phyloP scores from a whole-genome alignment of 257 asterid species.

The Primulina tabacum region DNA sequence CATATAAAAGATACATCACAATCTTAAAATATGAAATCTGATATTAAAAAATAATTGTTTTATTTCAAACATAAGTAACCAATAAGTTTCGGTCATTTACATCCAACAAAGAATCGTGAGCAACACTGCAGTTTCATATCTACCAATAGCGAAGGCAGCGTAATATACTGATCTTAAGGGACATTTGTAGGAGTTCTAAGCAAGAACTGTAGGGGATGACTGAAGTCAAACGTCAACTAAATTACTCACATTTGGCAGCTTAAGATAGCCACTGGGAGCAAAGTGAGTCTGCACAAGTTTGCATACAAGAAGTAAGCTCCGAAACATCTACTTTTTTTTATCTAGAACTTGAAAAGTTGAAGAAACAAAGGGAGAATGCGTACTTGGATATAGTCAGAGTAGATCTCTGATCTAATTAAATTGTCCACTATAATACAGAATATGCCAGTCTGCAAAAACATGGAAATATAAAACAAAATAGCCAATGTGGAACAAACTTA shows the following conservation, averaged over 20 bases:
- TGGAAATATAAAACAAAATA: constrained; percentile 10
- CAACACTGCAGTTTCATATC: neutral
- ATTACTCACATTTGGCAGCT: constrained; percentile 82
- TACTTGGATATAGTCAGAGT: constrained; percentile 85
- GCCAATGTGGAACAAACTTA: neutral
- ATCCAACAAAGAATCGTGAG: neutral
- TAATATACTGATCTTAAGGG: neutral
- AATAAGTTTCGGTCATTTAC: neutral
- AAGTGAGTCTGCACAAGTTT: constrained; percentile 68
- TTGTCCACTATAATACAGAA: constrained; percentile 72
- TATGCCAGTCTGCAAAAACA: constrained; percentile 63
- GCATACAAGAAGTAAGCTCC: constrained; percentile 18
- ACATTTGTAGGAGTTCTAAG: neutral
- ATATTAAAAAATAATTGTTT: no score
- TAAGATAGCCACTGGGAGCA: constrained; percentile 98
- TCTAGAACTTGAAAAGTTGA: neutral
- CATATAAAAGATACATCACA: neutral
- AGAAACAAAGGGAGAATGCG: constrained; percentile 14
- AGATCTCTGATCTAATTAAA: constrained; percentile 65
- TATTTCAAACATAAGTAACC: no score
- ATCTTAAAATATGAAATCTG: neutral
- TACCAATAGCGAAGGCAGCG: neutral
- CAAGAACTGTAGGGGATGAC: neutral
- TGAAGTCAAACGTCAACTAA: constrained; percentile 7
- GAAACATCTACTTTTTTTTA: constrained; percentile 12